phyloP scores from a whole-genome alignment of 2,329 filamentous ascomycete species.

The Aspergillus pseudoviridinutans region DNA sequence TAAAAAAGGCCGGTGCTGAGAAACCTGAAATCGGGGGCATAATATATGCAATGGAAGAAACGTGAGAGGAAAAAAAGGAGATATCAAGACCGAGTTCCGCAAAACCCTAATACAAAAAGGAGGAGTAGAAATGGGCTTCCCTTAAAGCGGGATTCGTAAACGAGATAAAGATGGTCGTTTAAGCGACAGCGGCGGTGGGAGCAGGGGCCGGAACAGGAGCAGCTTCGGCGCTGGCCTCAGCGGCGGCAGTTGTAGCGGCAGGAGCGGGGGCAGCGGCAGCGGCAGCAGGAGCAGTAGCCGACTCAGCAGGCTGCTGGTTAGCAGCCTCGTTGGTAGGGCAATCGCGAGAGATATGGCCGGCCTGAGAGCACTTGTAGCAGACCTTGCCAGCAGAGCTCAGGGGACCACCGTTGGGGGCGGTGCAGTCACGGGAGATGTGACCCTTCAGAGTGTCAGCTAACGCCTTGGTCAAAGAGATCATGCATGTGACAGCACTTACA shows the following conservation, averaged over 20 bases:
- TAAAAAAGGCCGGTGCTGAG: conserved; percentile 24
- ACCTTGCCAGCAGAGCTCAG: conserved; percentile 96
- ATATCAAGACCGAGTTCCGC: conserved; percentile 20
- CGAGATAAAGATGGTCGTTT: conserved; percentile 19
- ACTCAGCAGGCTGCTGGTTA: conserved; percentile 31
- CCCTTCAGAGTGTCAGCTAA: conserved; percentile 43
- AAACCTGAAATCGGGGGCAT: conserved; percentile 25
- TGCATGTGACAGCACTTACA: conserved; percentile 27
- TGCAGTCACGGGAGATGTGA: conserved; percentile 93
- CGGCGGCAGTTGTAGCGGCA: conserved; percentile 24
- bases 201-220: conserved; percentile 34
- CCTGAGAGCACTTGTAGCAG: conserved; percentile 95
- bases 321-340: conserved; percentile 71
- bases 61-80: conserved; percentile 15
- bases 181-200: conserved; percentile 44
- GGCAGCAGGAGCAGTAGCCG: conserved; percentile 32
- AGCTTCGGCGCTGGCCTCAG: conserved; percentile 36
- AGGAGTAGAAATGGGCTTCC: conserved; percentile 16
- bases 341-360: conserved; percentile 93
- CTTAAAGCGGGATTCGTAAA: conserved; percentile 14
- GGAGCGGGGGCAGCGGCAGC: conserved; percentile 35
- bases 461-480: neutral
- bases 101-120: conserved; percentile 30
- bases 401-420: conserved; percentile 90
- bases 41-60: conserved; percentile 41